Conservation (phyloP, 192 early-diverging fungal genomes). For the Mortierella alpina region DNA sequence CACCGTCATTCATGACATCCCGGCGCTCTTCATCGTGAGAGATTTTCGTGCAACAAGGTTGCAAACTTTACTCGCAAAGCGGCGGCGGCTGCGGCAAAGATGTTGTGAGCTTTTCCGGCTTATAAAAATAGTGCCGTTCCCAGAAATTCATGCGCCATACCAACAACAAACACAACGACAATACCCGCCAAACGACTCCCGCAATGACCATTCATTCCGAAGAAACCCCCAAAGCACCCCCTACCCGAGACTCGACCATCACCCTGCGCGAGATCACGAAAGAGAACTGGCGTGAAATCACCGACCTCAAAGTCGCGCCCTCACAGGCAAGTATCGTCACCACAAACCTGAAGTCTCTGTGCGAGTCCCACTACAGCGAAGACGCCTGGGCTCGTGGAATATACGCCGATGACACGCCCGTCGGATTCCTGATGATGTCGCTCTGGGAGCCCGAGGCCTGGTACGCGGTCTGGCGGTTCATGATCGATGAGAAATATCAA, state of each 20-base stretch:
- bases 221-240: background rate
- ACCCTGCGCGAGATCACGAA: slow-evolving; percentile 15
- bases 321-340: slow-evolving; percentile 1
- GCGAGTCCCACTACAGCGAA: slow-evolving; percentile 17
- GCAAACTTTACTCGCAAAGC: no score
- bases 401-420: slow-evolving; percentile 13
- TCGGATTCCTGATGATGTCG: slow-evolving; percentile 20
- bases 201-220: background rate
- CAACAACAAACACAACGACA: no score
- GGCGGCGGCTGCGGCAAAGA: no score
- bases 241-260: slow-evolving; percentile 9
- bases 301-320: background rate
- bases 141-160: no score
- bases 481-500: slow-evolving; percentile 24
- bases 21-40: no score
- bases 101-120: no score
- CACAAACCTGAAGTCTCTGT: slow-evolving; percentile 8
- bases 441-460: slow-evolving; percentile 11
- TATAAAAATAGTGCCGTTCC: no score
- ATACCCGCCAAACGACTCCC: background rate
- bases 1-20: no score
- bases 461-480: slow-evolving; percentile 19
- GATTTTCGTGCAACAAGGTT: no score
- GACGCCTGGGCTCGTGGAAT: slow-evolving; percentile 19
- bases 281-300: slow-evolving; percentile 17